A percentile compares a stretch with the other conserved stretches of the same genome.
Evolutionary conservation across 179 eudicot species (phyloP).

Genomic region (Corrigiola litoralis): DNA sequence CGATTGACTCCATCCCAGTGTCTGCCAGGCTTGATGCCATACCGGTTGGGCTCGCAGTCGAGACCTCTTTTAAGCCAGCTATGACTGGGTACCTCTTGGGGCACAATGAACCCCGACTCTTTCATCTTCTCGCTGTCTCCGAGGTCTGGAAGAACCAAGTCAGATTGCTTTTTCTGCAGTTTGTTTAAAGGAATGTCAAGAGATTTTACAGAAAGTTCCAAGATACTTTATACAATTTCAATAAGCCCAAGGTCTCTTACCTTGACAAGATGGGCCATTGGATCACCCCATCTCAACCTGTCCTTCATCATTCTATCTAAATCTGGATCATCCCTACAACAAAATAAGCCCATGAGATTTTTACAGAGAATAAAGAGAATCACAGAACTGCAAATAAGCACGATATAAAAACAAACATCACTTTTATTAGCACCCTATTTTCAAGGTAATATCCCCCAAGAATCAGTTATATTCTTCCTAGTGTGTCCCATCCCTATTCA

Average conservation of each 20-base stretch:
- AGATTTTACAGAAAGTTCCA: neutral
- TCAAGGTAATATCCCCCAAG: no score
- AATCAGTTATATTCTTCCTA: no score
- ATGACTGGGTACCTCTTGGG: slow-evolving; percentile 83
- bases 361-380: neutral
- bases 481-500: no score
- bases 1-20: slow-evolving; percentile 99
- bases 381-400: neutral
- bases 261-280: slow-evolving; percentile 98
- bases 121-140: slow-evolving; percentile 87
- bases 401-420: no score
- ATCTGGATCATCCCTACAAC: slow-evolving; percentile 81
- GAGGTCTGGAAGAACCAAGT: slow-evolving; percentile 46
- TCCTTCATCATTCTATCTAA: slow-evolving; percentile 77
- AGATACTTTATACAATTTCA: neutral
- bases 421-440: no score
- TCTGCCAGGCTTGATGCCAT: slow-evolving; percentile 90
- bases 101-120: slow-evolving; percentile 90
- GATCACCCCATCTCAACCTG: slow-evolving; percentile 89
- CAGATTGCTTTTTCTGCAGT: slow-evolving; percentile 64
- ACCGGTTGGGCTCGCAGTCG: slow-evolving; percentile 81
- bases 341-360: neutral
- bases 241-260: slow-evolving; percentile 23
- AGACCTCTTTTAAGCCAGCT: slow-evolving; percentile 84
- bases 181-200: neutral